phyloP scores from a whole-genome alignment of 2,329 filamentous ascomycete genomes.

The Leptographium procerum region DNA sequence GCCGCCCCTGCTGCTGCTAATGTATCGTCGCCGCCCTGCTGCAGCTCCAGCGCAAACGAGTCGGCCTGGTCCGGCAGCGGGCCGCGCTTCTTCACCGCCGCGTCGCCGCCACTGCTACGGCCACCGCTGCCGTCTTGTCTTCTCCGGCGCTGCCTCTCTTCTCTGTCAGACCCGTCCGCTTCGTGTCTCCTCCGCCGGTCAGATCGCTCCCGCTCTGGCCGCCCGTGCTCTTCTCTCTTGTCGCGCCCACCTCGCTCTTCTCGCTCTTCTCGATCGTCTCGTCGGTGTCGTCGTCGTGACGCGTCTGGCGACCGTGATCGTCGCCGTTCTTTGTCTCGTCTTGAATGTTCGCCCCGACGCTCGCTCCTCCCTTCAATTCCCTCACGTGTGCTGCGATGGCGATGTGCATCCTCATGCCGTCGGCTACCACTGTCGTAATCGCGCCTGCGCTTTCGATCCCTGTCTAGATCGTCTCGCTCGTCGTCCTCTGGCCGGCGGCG shows the following conservation, averaged over 20 bases:
- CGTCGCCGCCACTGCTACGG: no score
- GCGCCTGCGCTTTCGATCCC: not conserved
- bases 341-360: constrained; percentile 17
- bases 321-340: constrained; percentile 9
- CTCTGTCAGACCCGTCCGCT: not conserved
- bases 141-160: not conserved
- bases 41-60: constrained; percentile 46
- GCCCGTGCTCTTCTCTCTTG: not conserved
- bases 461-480: not conserved
- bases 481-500: not conserved
- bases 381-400: no score
- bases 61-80: constrained; percentile 49
- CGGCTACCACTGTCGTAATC: constrained; percentile 1
- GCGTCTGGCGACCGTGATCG: not conserved
- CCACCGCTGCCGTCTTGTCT: constrained; percentile 6
- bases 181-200: not conserved
- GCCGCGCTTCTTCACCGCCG: constrained; percentile 23
- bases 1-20: constrained; percentile 21
- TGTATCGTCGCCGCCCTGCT: constrained; percentile 26
- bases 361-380: constrained; percentile 11
- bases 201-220: not conserved
- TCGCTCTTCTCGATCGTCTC: constrained; percentile 11
- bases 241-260: not conserved
- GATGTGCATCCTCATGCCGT: constrained; percentile 13
- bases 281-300: not conserved